Base-by-base conservation (phyloP, 495 filamentous ascomycete species). In the Lineolata rhizophorae region DNA sequence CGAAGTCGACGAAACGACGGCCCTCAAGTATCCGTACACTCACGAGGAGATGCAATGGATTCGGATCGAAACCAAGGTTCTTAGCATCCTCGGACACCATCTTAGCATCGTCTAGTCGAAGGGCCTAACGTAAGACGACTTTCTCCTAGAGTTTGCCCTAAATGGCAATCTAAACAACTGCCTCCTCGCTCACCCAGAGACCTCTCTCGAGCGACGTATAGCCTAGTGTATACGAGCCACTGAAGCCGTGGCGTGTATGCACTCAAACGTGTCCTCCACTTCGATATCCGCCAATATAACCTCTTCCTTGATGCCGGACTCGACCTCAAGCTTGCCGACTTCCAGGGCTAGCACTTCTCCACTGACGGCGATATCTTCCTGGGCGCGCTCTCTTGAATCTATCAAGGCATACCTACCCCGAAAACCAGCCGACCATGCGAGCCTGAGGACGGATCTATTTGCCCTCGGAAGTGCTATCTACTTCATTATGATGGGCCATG, bases 401-500 rank as follows among this genome's bases (percentile, higher is more conserved):
- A 38, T 27, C 17, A 38, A 29, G 36, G 30, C 25, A 38, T 38
- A 34, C 30, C 30, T 38, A 5, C 36, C 36, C 30, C 31, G 31
- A 19, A 34, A 34, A 34, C 30, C 30, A 29, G 30, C 24, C 21
- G 24, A 38, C 30, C 24, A 38, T 34, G 22, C 24, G 30, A 34
- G 31, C 25, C 29, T 34, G 30, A 38, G 30, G 22, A 37, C 35
- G n/a, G 35, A 37, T 37, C 29, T 37, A 33, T 37, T 37, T 18
- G 30, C 35, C 18, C 30, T 37, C n/a, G 30, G 35, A 16, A 32
- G 29, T 19, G n/a, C n/a, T n/a, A n/a, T n/a, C n/a, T n/a, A n/a
- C n/a, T n/a, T n/a, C n/a, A n/a, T n/a, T n/a, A n/a, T n/a, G n/a
- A n/a, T n/a, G n/a, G n/a, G n/a, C n/a, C n/a, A n/a, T n/a, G n/a